Conservation (phyloP, 805 yeast genomes). For the Saccharomycopsis malanga region DNA sequence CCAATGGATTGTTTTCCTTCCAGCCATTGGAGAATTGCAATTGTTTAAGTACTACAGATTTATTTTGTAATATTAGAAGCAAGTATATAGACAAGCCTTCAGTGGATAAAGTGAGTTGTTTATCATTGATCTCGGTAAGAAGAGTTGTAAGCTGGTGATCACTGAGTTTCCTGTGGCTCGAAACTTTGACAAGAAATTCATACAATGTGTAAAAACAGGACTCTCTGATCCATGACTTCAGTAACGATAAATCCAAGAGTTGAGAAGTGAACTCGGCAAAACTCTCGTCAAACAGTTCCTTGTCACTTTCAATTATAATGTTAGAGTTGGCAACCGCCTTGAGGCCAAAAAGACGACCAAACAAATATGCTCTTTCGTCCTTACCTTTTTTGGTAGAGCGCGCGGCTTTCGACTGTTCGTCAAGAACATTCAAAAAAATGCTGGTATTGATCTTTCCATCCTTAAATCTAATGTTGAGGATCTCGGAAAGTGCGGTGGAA, state of each 20-base stretch:
- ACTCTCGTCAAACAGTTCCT: conserved; percentile 26
- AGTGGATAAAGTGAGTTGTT: conserved; percentile 54
- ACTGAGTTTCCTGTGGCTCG: neutral
- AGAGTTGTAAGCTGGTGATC: conserved; percentile 26
- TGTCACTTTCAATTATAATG: conserved; percentile 28
- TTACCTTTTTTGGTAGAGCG: conserved; percentile 57
- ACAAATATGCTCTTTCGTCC: conserved; percentile 70
- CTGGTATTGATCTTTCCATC: conserved; percentile 33
- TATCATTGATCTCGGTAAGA: conserved; percentile 41
- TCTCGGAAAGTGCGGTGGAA: conserved; percentile 78
- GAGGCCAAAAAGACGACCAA: conserved; percentile 81
- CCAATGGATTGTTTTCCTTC: conserved; percentile 68
- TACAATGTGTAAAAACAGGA: conserved; percentile 66
- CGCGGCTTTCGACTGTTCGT: conserved; percentile 33
- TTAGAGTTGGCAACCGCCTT: conserved; percentile 63
- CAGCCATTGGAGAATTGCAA: conserved; percentile 36
- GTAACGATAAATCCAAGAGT: conserved; percentile 49
- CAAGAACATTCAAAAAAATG: conserved; percentile 31
- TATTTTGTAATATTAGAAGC: conserved; percentile 34
- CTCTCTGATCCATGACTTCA: conserved; percentile 83
- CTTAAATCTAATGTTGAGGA: conserved; percentile 33
- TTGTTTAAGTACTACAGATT: conserved; percentile 20
- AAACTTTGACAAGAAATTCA: conserved; percentile 35
- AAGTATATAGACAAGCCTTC: conserved; percentile 78
- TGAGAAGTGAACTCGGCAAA: conserved; percentile 37